Percentiles rank a stretch among this genome's conserved stretches.
These are phyloP conservation scores for Capillidium rhysosporum DNA, from an alignment of 371 early-diverging fungal species.

Conservation along the genomic window DNA sequence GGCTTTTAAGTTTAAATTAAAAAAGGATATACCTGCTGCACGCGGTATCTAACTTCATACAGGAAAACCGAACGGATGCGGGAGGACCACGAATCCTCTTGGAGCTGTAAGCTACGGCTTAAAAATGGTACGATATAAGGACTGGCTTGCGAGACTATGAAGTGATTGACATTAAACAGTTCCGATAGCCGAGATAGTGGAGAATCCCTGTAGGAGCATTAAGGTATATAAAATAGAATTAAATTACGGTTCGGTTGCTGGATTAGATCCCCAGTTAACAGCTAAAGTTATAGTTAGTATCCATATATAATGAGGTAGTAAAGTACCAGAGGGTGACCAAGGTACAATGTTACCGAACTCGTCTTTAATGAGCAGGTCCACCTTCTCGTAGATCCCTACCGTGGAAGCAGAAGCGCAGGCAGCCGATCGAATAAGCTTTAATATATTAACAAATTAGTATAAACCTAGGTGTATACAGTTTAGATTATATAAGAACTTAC, in stretches of 20 bases:
- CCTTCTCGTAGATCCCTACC: constrained; percentile 29
- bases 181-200: constrained; percentile 40
- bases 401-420: constrained; percentile 45
- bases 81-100: constrained; percentile 19
- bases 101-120: constrained; percentile 25
- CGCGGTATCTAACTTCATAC: constrained; percentile 34
- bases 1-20: background rate
- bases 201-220: constrained; percentile 22
- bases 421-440: constrained; percentile 45
- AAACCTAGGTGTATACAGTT: too few relatives aligned
- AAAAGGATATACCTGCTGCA: constrained; percentile 23
- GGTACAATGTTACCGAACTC: constrained; percentile 34
- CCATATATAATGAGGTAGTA: background rate
- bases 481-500: constrained; percentile 18
- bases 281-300: background rate
- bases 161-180: constrained; percentile 54
- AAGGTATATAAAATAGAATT: constrained; percentile 10
- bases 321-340: constrained; percentile 33
- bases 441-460: background rate
- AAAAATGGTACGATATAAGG: constrained; percentile 40
- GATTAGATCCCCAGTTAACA: constrained; percentile 19
- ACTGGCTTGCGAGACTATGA: constrained; percentile 52
- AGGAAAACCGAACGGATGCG: constrained; percentile 23
- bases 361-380: constrained; percentile 42
- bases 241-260: constrained; percentile 22